Evolutionary conservation across 2,329 filamentous ascomycete species (phyloP), one percentile per base, ranked within the genome.

Genomic region (Pseudogymnoascus sp.): DNA sequence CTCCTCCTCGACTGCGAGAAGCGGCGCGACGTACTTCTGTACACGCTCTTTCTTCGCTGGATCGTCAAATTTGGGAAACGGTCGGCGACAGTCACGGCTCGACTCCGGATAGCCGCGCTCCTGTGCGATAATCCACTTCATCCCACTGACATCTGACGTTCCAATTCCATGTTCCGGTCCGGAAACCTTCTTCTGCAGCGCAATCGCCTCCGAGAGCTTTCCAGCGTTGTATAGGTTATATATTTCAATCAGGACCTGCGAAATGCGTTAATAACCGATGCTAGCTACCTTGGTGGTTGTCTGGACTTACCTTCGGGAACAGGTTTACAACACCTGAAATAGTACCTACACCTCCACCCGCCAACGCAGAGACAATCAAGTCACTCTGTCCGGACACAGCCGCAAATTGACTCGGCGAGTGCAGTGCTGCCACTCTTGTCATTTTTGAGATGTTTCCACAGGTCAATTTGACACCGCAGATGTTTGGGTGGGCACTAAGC

Each of bases 281-380:
- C 82, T 85, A 2, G 87, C 75, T 60, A 19, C 12, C 11, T 38
- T 38, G 58, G 23, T 16, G 38, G 25, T 28, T 28, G 12, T 11
- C 33, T 25, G 14, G 58, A 71, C 89, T 91, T 14, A 88, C 80
- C 77, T 91, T 91, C 63, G 90, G 90, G 73, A 91, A 84, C 66
- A 93, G 84, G 66, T 88, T 88, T 25, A 79, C 85, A 65, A 87
- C 82, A 2, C 83, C 85, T 0, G 84, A 83, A 59, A 88, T 83
- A 66, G 80, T 83, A 8, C 86, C 85, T 2, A 80, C 78, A 30
- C 80, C 82, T 14, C 85, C 85, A 5, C 81, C 80, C 1, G 79
- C 78, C 35, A 88, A 72, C 0, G 82, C 84, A 2, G 83, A 84
- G 58, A 88, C 75, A 23, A 91, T 73, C 72, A 89, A 91, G 69